Base-by-base conservation (phyloP, 495 filamentous ascomycete genomes). In the Neurospora pannonica region DNA sequence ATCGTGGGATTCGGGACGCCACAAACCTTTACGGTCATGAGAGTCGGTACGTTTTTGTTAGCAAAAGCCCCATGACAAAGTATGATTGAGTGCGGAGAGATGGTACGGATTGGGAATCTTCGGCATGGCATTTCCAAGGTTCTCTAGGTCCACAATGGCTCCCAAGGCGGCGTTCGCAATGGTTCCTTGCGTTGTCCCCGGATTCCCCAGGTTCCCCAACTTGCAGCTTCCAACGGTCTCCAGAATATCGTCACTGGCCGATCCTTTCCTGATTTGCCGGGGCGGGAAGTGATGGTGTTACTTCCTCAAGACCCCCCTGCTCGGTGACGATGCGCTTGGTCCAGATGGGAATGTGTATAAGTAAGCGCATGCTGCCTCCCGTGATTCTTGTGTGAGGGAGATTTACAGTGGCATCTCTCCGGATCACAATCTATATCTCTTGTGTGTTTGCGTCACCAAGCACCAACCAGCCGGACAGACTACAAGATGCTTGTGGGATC, bases 401-500 rank as follows among this genome's bases (percentile, higher is more conserved):
- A 9, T 34, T 67, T 17, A 67, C 15, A 67, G 54, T 67, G 28
- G 28, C 28, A 67, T 67, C 54, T 34, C 28, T 34, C 54, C 54
- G 28, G 54, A 67, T 34, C 28, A 7, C 54, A 67, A 3, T 67
- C 15, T 67, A 34, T 36, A 2, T 36, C 28, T 34, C 28, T 34
- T 67, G 54, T 19, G 54, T 34, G 28, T 67, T 19, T 34, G 54
- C 34, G 54, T 19, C 15, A 67, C 54, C 28, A 67, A 67, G 28
- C 28, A 34, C 28, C 24, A 67, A 67, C 28, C 54, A 19, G 54
- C 54, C 54, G 28, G 62, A 40, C 24, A 71, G 70, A 43, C 28
- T 72, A 70, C 70, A 67, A 39, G 31, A 77, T 77, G 77, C 54
- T 34, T 67, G 70, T 75, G 46, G 72, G 70, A 15, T 54, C 73